These are phyloP conservation scores for Blastobotrys elegans DNA, from an alignment of 1,139 yeast genomes.

Conservation along the genomic window DNA sequence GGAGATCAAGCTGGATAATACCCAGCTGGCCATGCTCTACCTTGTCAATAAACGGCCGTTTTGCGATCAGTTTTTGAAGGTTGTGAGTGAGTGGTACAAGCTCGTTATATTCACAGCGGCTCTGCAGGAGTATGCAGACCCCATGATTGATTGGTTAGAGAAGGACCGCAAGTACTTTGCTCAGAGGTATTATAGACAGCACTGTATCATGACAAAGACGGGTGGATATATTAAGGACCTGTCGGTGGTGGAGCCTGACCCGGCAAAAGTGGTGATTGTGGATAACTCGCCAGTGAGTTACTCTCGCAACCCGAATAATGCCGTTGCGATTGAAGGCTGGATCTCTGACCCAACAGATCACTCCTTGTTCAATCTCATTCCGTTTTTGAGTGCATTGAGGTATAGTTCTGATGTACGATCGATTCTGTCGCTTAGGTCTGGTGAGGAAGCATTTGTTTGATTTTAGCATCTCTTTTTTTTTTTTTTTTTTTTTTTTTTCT, in stretches of 20 bases:
- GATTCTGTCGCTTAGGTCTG: slow-evolving; percentile 68
- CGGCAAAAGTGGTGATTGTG: slow-evolving; percentile 69
- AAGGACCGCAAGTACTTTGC: slow-evolving; percentile 47
- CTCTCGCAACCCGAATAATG: slow-evolving; percentile 78
- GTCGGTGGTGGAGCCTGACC: slow-evolving; percentile 48
- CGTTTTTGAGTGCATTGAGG: slow-evolving; percentile 73
- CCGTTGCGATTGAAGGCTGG: slow-evolving; percentile 95
- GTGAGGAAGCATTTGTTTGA: slow-evolving; percentile 56
- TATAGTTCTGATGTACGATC: slow-evolving; percentile 83
- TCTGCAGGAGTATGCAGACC: slow-evolving; percentile 93
- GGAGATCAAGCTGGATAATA: slow-evolving; percentile 67
- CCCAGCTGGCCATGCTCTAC: slow-evolving; percentile 65
- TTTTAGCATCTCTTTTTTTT: not conserved
- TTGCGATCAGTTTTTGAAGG: slow-evolving; percentile 76
- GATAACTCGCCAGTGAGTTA: slow-evolving; percentile 93
- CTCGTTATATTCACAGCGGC: slow-evolving; percentile 90
- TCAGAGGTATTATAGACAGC: slow-evolving; percentile 68
- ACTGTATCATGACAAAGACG: slow-evolving; percentile 61
- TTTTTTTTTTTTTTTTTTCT: not conserved
- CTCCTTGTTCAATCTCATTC: slow-evolving; percentile 73
- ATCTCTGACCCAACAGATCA: slow-evolving; percentile 88
- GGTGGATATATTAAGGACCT: slow-evolving; percentile 92
- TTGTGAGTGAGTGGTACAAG: slow-evolving; percentile 83
- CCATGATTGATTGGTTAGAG: slow-evolving; percentile 87
- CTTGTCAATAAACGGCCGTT: slow-evolving; percentile 89